These are phyloP conservation scores for Penicillium lagena DNA, from an alignment of 495 filamentous ascomycete species.

Conservation along the genomic window DNA sequence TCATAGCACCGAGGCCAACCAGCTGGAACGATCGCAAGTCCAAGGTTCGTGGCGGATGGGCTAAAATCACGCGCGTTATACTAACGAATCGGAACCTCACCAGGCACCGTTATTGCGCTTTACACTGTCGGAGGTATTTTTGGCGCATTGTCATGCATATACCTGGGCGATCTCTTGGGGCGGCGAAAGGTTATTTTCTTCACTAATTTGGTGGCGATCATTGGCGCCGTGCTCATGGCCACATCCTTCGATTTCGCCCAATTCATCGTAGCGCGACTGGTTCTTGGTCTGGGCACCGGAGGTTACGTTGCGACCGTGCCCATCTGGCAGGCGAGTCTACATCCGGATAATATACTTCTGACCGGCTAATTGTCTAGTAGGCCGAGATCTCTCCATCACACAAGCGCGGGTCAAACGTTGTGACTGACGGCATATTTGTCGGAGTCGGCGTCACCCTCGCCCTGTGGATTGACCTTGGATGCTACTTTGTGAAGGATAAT, in stretches of 20 bases:
- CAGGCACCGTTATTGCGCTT: conserved; percentile 29
- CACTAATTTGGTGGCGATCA: conserved; percentile 20
- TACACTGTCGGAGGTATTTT: conserved; percentile 30
- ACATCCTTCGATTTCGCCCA: conserved; percentile 26
- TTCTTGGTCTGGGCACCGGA: conserved; percentile 55
- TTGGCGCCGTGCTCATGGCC: conserved; percentile 38
- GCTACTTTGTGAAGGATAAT: conserved; percentile 42
- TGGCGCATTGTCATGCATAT: conserved; percentile 25
- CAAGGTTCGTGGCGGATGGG: background rate
- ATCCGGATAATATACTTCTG: too few species aligned
- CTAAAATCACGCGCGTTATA: background rate
- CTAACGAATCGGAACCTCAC: background rate
- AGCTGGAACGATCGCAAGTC: background rate
- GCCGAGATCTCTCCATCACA: conserved; percentile 53
- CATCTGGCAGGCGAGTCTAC: conserved; percentile 44
- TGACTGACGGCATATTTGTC: conserved; percentile 60
- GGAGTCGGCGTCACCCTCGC: conserved; percentile 62
- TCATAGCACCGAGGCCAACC: background rate
- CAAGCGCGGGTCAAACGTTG: conserved; percentile 56
- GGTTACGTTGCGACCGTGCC: conserved; percentile 58
- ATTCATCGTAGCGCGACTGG: conserved; percentile 42
- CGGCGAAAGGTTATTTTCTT: conserved; percentile 26
- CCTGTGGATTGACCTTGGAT: conserved; percentile 60
- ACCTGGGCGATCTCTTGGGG: conserved; percentile 25
- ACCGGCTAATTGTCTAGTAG: too few species aligned